Percentiles rank a stretch among this genome's conserved stretches.
phyloP scores from a whole-genome alignment of 2,329 filamentous ascomycete genomes.

The Aspergillus pseudoglaucus region DNA sequence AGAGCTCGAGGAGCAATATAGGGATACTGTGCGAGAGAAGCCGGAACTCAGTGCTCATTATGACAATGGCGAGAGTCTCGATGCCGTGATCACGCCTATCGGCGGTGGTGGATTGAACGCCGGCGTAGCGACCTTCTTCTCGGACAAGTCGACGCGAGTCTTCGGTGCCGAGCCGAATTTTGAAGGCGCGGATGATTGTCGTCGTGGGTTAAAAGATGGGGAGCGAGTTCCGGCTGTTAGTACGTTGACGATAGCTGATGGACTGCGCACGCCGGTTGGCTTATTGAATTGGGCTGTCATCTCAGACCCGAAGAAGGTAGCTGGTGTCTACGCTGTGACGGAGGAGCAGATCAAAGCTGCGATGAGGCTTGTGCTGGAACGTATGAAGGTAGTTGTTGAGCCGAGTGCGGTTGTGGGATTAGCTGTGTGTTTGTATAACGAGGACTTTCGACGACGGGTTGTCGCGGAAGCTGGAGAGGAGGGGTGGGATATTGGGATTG shows the following conservation, averaged over 20 bases:
- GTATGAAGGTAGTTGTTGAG: slow-evolving; percentile 87
- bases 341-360: slow-evolving; percentile 77
- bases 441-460: slow-evolving; percentile 69
- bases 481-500: slow-evolving; percentile 65
- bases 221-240: slow-evolving; percentile 61
- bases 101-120: slow-evolving; percentile 85
- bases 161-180: slow-evolving; percentile 83
- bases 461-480: slow-evolving; percentile 51
- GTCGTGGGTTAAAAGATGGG: slow-evolving; percentile 61
- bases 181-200: slow-evolving; percentile 76
- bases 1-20: slow-evolving; percentile 71
- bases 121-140: slow-evolving; percentile 67
- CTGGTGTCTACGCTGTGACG: slow-evolving; percentile 64
- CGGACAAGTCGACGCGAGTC: slow-evolving; percentile 64
- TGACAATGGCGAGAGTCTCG: slow-evolving; percentile 33
- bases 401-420: slow-evolving; percentile 79
- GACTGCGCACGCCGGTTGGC: slow-evolving; percentile 76
- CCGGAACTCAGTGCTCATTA: slow-evolving; percentile 21
- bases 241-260: slow-evolving; percentile 80
- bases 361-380: slow-evolving; percentile 71
- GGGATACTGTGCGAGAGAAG: slow-evolving; percentile 41
- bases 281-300: slow-evolving; percentile 70
- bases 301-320: slow-evolving; percentile 62
- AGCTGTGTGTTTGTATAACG: slow-evolving; percentile 75
- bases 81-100: slow-evolving; percentile 74